Evolutionary conservation across 1,284 basidiomycete genomes (phyloP), one percentile per base, ranked within the genome.

Genomic region (Mixia osmundae): DNA sequence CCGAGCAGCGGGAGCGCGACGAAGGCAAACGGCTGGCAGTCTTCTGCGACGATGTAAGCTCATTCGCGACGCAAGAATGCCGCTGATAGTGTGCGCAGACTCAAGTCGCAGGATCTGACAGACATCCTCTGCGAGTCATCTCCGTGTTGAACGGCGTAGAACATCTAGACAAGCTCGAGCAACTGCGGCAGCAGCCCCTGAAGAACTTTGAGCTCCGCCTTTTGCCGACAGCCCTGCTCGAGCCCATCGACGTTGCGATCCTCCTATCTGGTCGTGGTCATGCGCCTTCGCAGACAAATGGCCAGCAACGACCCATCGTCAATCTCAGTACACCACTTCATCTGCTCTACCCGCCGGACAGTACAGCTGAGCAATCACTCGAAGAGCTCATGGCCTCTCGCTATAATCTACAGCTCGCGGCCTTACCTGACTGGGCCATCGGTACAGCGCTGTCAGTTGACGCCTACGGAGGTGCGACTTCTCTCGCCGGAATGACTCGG

Each of bases 21-120:
- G 2, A 52, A 55, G 6, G 53, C 57, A 3, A 52, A 57, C 9
- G 59, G 46, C 51, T 64, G n/a, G 59, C 61, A 36, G 60, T 65
- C 0, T 64, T 63, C 48, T 53, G 59, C 28, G 64, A 66, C 44
- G 47, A 54, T 15, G 60, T 59, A 35, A 45, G 55, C 49, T 33
- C 8, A 19, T 30, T 15, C 19, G 25, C 3, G 32, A 27, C 15
- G 21, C 31, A 10, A 24, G 8, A 10, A 33, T 8, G 31, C 10
- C n/a, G n/a, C n/a, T n/a, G n/a, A n/a, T n/a, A n/a, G n/a, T n/a
- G n/a, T n/a, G n/a, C n/a, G n/a, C n/a, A n/a, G n/a, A n/a, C n/a
- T n/a, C n/a, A n/a, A n/a, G n/a, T 6, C 34, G 19, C 24, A 33
- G 24, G 31, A 37, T 26, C n/a, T 16, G 12, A 28, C 33, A 16